Evolutionary conservation across 2,329 filamentous ascomycete species (phyloP), one percentile per base, ranked within the genome.

Genomic region (Pseudofabraea citricarpa): DNA sequence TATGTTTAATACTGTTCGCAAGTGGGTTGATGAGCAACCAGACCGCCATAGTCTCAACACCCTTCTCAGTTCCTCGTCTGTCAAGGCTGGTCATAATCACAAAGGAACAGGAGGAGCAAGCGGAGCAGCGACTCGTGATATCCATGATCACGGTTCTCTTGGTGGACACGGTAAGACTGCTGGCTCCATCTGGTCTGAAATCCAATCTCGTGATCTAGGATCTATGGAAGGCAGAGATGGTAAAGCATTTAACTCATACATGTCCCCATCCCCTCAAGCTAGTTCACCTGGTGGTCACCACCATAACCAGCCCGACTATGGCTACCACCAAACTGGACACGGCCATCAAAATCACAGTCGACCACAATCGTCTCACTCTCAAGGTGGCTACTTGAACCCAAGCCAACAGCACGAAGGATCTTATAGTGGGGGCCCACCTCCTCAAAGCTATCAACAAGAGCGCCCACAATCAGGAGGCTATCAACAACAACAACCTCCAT

Each of bases 1-100:
- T 41, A 98, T 98, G 93, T 97, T 87, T 67, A 75, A 81, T 43
- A 88, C 86, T 0, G 89, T 98, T 2, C 78, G 86, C 56, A 74
- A 77, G 46, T 98, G 91, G 91, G 83, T 79, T 0, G 76, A 87
- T 39, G 77, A 82, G 53, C 75, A 83, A 45, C 73, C 81, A 3
- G 81, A 85, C 49, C 80, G 81, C 33, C 70, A 79, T 41, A 75
- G 81, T 40, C 71, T 97, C 15, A 83, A 94, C 59, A 70, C 79
- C 41, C 59, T 93, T n/a, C 75, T 98, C 8, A 84, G 80, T 37
- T 89, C 90, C 0, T 82, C 94, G 42, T 89, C 87, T 6, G 93
- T 98, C 46, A 85, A 81, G 58, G 73, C 75, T 7, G 90, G 91
- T 35, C 84, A 83, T 62, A 98, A 97, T 62, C 89, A 95, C 61